A percentile compares a stretch with the other conserved stretches of the same genome.
Conservation (phyloP, 2,329 filamentous ascomycete genomes). For the Colletotrichum sp. region DNA sequence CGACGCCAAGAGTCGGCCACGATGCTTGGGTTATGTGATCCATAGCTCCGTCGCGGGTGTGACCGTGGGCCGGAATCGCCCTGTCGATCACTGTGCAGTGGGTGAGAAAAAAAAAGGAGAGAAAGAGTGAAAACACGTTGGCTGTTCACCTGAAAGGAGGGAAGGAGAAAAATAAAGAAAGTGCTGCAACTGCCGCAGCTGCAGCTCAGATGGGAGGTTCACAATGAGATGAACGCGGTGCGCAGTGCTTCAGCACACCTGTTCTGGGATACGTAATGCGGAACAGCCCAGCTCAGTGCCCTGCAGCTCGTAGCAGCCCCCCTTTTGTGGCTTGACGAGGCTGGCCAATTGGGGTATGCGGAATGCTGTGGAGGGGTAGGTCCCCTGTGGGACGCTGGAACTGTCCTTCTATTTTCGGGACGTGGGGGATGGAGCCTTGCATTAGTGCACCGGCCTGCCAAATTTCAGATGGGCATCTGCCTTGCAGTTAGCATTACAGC, state of each 20-base stretch:
- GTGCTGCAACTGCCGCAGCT: conserved; percentile 6
- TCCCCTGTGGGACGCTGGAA: not conserved
- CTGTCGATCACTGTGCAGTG: not conserved
- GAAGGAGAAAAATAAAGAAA: not conserved
- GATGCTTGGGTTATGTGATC: conserved; percentile 10
- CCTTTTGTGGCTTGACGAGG: conserved; percentile 17
- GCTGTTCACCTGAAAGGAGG: not conserved
- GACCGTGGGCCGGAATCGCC: not conserved
- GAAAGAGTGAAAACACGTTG: not conserved
- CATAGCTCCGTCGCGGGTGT: not conserved
- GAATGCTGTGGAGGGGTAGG: not conserved
- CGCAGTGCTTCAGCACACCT: not conserved
- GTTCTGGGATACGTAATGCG: conserved; percentile 21
- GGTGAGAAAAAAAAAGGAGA: not conserved
- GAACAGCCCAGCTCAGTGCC: not conserved
- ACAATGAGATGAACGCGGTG: conserved; percentile 2
- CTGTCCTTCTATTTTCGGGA: conserved; percentile 1
- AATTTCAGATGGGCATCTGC: not conserved
- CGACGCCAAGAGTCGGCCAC: conserved; percentile 12
- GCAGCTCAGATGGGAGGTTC: not conserved
- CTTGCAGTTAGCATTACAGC: not conserved
- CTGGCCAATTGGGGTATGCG: not conserved
- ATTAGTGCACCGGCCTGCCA: not conserved
- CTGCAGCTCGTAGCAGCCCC: not conserved
- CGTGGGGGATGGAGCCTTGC: conserved; percentile 17